These are phyloP conservation scores for Cryphonectria carpinicola DNA, from an alignment of 2,329 filamentous ascomycete genomes.

Conservation along the genomic window DNA sequence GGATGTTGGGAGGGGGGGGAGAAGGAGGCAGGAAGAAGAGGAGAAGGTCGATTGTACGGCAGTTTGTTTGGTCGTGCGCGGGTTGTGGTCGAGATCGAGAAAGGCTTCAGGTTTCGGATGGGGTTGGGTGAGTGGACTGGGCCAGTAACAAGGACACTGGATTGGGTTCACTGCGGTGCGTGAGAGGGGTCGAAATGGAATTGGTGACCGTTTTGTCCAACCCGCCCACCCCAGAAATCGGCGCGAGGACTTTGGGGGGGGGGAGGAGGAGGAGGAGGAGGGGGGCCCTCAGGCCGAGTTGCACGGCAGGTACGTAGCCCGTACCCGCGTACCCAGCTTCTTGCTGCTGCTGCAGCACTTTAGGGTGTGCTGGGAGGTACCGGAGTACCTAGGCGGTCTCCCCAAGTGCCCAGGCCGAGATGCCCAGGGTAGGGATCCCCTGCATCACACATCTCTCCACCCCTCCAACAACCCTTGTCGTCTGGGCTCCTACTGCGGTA, in stretches of 20 bases:
- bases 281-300: not conserved
- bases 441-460: not conserved
- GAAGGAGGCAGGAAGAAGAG: not conserved
- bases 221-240: constrained; percentile 8
- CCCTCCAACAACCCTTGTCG: not conserved
- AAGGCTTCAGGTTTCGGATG: constrained; percentile 5
- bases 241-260: not conserved
- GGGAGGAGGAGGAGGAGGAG: not conserved
- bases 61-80: constrained; percentile 1
- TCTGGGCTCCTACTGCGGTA: not conserved
- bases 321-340: not conserved
- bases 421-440: not conserved
- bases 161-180: not conserved
- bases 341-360: not conserved
- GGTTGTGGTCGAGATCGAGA: constrained; percentile 1
- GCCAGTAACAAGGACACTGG: constrained; percentile 6
- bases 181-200: constrained; percentile 13
- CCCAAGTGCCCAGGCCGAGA: not conserved
- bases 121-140: constrained; percentile 3
- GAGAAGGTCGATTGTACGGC: not conserved
- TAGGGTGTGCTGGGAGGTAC: constrained; percentile 5
- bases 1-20: too few relatives aligned
- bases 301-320: constrained; percentile 11
- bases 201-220: constrained; percentile 17
- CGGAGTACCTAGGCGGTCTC: not conserved